Percentiles rank a stretch among this genome's conserved stretches.
phyloP scores from a whole-genome alignment of 1,284 basidiomycete species.

The Ganoderma resinaceum region DNA sequence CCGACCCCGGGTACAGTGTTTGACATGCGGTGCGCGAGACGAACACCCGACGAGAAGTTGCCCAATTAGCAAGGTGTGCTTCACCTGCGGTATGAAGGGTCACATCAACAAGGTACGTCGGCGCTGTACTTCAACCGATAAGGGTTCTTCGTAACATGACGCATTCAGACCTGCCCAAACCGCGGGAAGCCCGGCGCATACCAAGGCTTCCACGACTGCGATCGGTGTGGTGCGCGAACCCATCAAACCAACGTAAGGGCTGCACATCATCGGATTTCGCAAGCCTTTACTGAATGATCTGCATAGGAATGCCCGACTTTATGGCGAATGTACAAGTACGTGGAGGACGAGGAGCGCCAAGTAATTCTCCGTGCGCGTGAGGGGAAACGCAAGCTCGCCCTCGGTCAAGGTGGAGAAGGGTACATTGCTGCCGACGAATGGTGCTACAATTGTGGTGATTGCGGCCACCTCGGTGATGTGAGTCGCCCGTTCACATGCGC shows the following conservation, averaged over 20 bases:
- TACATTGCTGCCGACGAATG: slow-evolving; percentile 77
- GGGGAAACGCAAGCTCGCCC: slow-evolving; percentile 51
- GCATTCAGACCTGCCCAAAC: slow-evolving; percentile 77
- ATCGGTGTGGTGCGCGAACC: slow-evolving; percentile 73
- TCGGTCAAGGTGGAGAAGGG: slow-evolving; percentile 81
- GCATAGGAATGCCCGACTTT: slow-evolving; percentile 84
- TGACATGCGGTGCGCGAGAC: slow-evolving; percentile 87
- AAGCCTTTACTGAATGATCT: slow-evolving; percentile 4
- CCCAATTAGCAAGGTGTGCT: slow-evolving; percentile 87
- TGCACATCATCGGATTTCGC: neutral
- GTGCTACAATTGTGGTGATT: slow-evolving; percentile 89
- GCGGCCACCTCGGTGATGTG: slow-evolving; percentile 89
- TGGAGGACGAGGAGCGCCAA: slow-evolving; percentile 61
- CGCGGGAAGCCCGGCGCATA: slow-evolving; percentile 45
- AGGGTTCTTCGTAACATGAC: neutral
- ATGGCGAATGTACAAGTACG: slow-evolving; percentile 89
- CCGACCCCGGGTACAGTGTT: slow-evolving; percentile 60
- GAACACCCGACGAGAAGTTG: slow-evolving; percentile 86
- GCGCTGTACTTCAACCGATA: neutral
- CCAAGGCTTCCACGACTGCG: slow-evolving; percentile 61
- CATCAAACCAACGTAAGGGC: slow-evolving; percentile 75
- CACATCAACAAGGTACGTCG: slow-evolving; percentile 75
- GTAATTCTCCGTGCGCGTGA: slow-evolving; percentile 56
- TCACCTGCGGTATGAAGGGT: slow-evolving; percentile 86
- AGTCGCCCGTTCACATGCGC: slow-evolving; percentile 39